Evolutionary conservation across 2,329 filamentous ascomycete species (phyloP).

Genomic region (Lithohypha guttulata): DNA sequence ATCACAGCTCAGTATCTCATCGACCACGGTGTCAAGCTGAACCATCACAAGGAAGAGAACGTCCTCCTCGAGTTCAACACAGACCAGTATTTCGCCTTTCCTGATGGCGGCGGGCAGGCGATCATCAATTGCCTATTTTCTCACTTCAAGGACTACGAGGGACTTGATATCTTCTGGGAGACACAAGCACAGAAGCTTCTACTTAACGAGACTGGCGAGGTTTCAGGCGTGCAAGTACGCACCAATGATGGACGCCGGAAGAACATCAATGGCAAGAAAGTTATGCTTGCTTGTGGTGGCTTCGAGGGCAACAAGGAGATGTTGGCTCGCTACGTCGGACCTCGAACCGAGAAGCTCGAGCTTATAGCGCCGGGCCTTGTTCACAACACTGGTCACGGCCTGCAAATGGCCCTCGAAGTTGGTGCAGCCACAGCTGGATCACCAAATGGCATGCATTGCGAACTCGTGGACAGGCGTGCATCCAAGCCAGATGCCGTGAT

Average conservation of each 20-base stretch:
- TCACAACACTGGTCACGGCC: constrained; percentile 31
- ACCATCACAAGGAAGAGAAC: constrained; percentile 32
- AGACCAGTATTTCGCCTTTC: constrained; percentile 32
- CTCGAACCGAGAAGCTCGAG: constrained; percentile 30
- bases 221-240: constrained; percentile 30
- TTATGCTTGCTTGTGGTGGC: constrained; percentile 32
- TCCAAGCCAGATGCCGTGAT: constrained; percentile 33
- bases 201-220: constrained; percentile 26
- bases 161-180: constrained; percentile 30
- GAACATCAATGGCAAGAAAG: constrained; percentile 20
- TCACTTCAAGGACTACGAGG: constrained; percentile 27
- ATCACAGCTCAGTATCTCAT: constrained; percentile 29
- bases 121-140: constrained; percentile 31
- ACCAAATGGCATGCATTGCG: constrained; percentile 35
- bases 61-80: constrained; percentile 34
- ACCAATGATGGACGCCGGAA: constrained; percentile 28
- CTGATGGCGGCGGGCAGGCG: constrained; percentile 31
- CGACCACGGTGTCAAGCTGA: constrained; percentile 25
- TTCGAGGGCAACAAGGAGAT: constrained; percentile 35
- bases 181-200: constrained; percentile 30
- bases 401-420: constrained; percentile 34
- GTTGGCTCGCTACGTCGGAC: constrained; percentile 30
- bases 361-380: constrained; percentile 33
- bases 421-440: constrained; percentile 32
- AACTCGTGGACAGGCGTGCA: constrained; percentile 33